These are phyloP conservation scores for Phytopythium vexans DNA, from an alignment of 352 stramenopile species.

Conservation along the genomic window DNA sequence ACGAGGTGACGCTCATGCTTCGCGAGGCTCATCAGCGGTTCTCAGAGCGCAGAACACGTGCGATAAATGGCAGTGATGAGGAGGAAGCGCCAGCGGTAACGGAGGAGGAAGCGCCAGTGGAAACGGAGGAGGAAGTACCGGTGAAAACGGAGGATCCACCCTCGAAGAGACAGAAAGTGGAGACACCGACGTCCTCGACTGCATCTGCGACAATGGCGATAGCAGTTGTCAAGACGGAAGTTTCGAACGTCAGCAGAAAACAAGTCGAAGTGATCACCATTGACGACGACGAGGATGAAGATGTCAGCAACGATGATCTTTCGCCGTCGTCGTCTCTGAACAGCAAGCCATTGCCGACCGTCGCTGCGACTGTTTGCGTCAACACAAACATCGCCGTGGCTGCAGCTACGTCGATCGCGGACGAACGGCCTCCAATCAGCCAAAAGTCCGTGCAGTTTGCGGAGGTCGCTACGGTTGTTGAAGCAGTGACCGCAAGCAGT, in stretches of 20 bases:
- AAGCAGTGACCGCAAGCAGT: conserved; percentile 2
- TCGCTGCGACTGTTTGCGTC: conserved; percentile 5
- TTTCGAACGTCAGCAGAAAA: not conserved
- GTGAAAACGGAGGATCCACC: not conserved
- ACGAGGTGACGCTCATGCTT: not conserved
- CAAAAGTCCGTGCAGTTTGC: not conserved
- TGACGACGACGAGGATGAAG: conserved; percentile 3
- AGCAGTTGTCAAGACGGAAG: conserved; percentile 2
- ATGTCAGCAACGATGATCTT: conserved; percentile 7
- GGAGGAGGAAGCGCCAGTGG: not conserved
- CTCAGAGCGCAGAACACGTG: too few relatives aligned
- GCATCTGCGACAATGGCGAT: not conserved
- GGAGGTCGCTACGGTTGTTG: not conserved
- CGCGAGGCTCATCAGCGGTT: conserved; percentile 2
- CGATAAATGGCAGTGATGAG: conserved; percentile 15
- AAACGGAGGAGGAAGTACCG: not conserved
- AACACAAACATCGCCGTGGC: conserved; percentile 11
- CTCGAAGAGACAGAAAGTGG: not conserved
- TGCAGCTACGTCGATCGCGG: conserved; percentile 10
- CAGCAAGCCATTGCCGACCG: not conserved
- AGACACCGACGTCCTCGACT: not conserved
- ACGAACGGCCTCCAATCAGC: conserved; percentile 13
- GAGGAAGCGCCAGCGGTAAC: not conserved
- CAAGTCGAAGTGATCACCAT: conserved; percentile 1
- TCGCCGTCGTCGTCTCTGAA: conserved; percentile 3